Base-by-base conservation (phyloP, 2,329 filamentous ascomycete species). In the Bipolaris oryzae region DNA sequence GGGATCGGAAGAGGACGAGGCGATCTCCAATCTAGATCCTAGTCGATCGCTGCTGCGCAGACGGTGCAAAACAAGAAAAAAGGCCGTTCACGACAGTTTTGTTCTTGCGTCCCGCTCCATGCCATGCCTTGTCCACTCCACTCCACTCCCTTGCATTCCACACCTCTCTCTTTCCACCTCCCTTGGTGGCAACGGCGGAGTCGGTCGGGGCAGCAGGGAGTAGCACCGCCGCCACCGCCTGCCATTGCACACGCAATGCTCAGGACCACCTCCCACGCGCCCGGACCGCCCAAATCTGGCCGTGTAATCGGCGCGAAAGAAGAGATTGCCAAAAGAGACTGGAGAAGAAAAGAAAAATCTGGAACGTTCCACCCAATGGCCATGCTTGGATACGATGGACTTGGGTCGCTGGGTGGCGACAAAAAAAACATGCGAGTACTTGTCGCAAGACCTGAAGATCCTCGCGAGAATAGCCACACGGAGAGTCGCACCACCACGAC, bases 231-330 rank as follows among this genome's bases (percentile, higher is more conserved):
- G 41, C 41, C 28, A 21, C 34, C 34, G 39, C 11, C 43, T 15
- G 18, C 43, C 5, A n/a, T n/a, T 13, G 11, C 11, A 37, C 33
- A 37, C 45, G 45, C 45, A 37, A 23, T 28, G 3, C 28, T 20
- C 39, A 42, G 20, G 2, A 25, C 39, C 39, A 42, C 23, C 39
- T 23, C 39, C 11, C 39, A 42, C 20, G 11, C 39, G 11, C 7
- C 21, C 13, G 38, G 28, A 18, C 44, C 44, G 44, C 21, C 31
- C 31, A 6, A 11, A 46, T n/a, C 31, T 34, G 45, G 28, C 45
- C 45, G 45, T 47, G 33, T 7, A 37, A 47, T 47, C 45, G 45
- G 45, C 45, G 45, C 45, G 45, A 47, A 47, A 47, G 33, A 37
- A 21, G 13, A 47, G 13, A 44, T 7, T 16, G 25, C 9, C 35